These are phyloP conservation scores for Buxus sempervirens DNA, from an alignment of 164 flowering plant genomes.

Conservation along the genomic window DNA sequence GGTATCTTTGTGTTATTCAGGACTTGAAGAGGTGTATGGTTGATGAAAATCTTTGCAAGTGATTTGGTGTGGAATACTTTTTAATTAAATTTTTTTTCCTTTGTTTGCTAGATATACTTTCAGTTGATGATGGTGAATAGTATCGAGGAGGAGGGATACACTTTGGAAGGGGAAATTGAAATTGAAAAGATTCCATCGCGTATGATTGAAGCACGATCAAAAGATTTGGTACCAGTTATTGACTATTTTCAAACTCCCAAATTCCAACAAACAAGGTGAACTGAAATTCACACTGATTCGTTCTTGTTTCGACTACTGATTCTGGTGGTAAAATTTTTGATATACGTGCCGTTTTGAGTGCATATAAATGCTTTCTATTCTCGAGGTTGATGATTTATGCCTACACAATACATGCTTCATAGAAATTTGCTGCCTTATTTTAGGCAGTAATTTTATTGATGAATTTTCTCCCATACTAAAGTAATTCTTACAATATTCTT, in stretches of 20 bases:
- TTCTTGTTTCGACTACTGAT: too few species aligned
- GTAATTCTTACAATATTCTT: not conserved
- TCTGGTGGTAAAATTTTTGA: too few species aligned
- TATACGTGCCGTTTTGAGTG: not conserved
- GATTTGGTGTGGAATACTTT: not conserved
- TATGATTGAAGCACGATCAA: conserved; percentile 56
- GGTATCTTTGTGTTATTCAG: conserved; percentile 33
- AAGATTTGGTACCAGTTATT: conserved; percentile 55
- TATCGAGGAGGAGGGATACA: conserved; percentile 24
- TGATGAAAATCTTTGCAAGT: not conserved
- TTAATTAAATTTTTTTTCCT: conserved; percentile 6
- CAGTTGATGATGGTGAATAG: conserved; percentile 38
- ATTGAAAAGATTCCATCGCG: conserved; percentile 52
- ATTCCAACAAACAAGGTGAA: not conserved
- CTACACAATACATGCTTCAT: not conserved
- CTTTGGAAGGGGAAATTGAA: conserved; percentile 55
- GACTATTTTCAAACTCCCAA: conserved; percentile 22
- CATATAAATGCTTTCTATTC: too few species aligned
- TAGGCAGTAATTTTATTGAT: not conserved
- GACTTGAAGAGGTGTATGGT: not conserved
- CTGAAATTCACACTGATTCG: not conserved
- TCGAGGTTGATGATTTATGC: not conserved
- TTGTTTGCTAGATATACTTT: conserved; percentile 50
- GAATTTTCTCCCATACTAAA: too few species aligned
- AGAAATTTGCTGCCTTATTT: too few species aligned